Conservation (phyloP, 441 rosid species). For the Pelargonium myrrhifolium region DNA sequence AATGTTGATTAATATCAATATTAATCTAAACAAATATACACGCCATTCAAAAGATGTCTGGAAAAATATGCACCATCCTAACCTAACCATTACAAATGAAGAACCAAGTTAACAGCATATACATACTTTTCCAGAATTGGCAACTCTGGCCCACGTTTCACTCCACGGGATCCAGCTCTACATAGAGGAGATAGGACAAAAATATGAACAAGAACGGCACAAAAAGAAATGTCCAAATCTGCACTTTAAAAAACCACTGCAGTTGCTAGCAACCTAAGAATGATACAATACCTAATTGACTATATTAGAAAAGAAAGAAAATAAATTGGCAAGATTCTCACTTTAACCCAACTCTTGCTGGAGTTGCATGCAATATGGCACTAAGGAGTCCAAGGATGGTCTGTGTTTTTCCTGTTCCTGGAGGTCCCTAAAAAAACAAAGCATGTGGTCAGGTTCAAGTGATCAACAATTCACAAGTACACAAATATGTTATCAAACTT, state of each 20-base stretch:
- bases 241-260: not conserved
- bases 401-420: conserved; percentile 98
- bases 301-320: not conserved
- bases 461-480: not conserved
- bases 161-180: conserved; percentile 43
- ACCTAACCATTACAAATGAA: conserved; percentile 3
- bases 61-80: conserved; percentile 6
- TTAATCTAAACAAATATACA: not conserved
- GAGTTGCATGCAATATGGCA: conserved; percentile 93
- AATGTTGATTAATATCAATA: not conserved
- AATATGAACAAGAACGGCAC: conserved; percentile 7
- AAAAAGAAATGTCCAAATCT: not conserved
- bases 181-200: conserved; percentile 14
- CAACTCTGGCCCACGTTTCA: conserved; percentile 46
- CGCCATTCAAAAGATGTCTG: conserved; percentile 7
- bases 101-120: conserved; percentile 12
- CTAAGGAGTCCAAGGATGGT: conserved; percentile 89
- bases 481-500: not conserved
- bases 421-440: conserved; percentile 69
- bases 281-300: not conserved
- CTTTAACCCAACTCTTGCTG: conserved; percentile 64
- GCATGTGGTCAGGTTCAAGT: conserved; percentile 15
- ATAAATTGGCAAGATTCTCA: conserved; percentile 22
- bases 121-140: conserved; percentile 71
- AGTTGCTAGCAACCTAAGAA: conserved; percentile 2